Evolutionary conservation across 352 stramenopile genomes (phyloP), one percentile per base, ranked within the genome.

Genomic region (Globisporangium alternatum): DNA sequence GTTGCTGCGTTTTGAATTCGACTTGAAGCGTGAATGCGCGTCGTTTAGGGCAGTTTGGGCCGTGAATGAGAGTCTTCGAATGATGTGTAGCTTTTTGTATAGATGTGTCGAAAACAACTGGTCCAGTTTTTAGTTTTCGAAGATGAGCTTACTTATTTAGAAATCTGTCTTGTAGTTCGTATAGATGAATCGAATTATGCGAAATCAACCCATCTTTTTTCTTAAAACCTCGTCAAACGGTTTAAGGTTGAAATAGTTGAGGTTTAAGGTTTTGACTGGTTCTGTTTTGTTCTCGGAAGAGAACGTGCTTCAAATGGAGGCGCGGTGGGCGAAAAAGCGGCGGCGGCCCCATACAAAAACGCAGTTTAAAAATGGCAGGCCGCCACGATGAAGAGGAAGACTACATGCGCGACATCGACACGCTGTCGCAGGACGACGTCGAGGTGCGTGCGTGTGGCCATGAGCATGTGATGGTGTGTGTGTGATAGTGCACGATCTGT

Each of bases 301-400:
- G n/a, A 47, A 25, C 7, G 21, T 9, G 22, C 25, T 54, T 54
- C 21, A 21, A 54, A 54, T 13, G 3, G 17, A 54, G 10, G 39
- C 39, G 39, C n/a, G n/a, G n/a, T n/a, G n/a, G 15, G 35, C 35
- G 35, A 25, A 49, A 49, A 49, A 25, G 43, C 43, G 49, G 25
- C 17, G 4, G 13, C 15, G 30, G 30, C 62, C 61, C 15, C 39
- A 67, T 65, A 66, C 66, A 64, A 56, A 43, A 35, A 56, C 15
- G 51, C 51, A 56, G 51, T 56, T 62, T 70, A 56, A 66, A 64
- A 44, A 90, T 89, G 79, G 82, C 72, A 10, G 35, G 56, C 65
- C 68, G 73, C 37, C 78, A 81, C 59, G 77, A 90, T 52, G 64
- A 88, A 63, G 80, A 89, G 67, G 78, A 91, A 68, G 79, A 88